A percentile compares a stretch with the other conserved stretches of the same genome.
Evolutionary conservation across 2,329 filamentous ascomycete species (phyloP).

Genomic region (Paraphaeosphaeria minitans): DNA sequence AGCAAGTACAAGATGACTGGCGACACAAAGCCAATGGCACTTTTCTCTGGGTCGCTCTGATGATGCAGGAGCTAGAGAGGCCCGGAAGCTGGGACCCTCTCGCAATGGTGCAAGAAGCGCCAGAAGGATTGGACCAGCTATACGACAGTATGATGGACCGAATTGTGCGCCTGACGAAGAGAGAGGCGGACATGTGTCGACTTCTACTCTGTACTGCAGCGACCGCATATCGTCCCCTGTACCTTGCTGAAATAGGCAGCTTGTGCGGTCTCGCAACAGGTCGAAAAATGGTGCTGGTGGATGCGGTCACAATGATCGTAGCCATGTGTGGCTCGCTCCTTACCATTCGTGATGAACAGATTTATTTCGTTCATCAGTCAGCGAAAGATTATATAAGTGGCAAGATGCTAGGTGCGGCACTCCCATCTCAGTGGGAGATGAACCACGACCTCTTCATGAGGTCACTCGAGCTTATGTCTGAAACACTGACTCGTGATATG

Average conservation of each 20-base stretch:
- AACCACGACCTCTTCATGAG: conserved; percentile 25
- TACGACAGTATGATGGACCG: conserved; percentile 1
- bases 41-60: neutral
- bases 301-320: neutral
- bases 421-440: conserved; percentile 25
- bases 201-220: neutral
- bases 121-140: neutral
- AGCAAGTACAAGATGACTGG: neutral
- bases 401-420: conserved; percentile 28
- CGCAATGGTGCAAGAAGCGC: neutral
- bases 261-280: too few relatives aligned
- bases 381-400: conserved; percentile 49
- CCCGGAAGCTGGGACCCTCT: neutral
- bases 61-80: neutral
- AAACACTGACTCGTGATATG: neutral
- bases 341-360: neutral
- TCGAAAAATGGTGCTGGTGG: neutral
- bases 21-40: neutral
- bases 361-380: conserved; percentile 51
- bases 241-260: neutral
- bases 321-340: conserved; percentile 2
- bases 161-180: neutral
- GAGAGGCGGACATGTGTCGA: neutral
- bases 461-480: neutral
- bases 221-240: neutral